Evolutionary conservation across 257 asterid genomes (phyloP), one percentile per base, ranked within the genome.

Genomic region (Plectranthus barbatus): DNA sequence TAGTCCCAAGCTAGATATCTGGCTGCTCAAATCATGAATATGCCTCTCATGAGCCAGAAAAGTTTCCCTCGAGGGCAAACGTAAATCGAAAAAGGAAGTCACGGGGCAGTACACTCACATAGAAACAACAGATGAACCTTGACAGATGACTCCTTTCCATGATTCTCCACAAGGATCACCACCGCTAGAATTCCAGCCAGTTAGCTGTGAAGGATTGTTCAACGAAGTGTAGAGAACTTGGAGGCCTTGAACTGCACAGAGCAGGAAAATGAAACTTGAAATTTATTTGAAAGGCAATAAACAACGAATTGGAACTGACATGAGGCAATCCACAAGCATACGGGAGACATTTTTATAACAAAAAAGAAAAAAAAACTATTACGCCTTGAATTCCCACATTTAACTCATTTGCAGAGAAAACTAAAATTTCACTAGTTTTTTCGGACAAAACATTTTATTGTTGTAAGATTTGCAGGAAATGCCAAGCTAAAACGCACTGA

Each of bases 91-190:
- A 61, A 37, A 57, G n/a, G 23, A 37, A 20, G n/a, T 42, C 37
- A 26, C 37, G 42, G 15, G 68, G 40, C 15, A 64, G 60, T 46
- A 42, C 11, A 83, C 97, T 87, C 75, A 93, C 99, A 93, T 42
- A 26, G 97, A 85, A 55, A 82, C 85, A 67, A 93, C 81, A 40
- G 94, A 79, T 66, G 95, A 79, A 24, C 87, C 95, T 76, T 76
- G 83, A 70, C 99, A 93, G 3, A 80, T 76, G 45, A 93, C 66
- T 73, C 97, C 99, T 64, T 50, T 84, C 97, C 99, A 90, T 7
- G 90, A 84, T 76, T 87, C 97, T 46, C 86, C 94, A 72, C 97
- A 93, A 5, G 99, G 99, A 83, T 93, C 99, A 4, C 94, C 94
- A 8, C 95, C 95, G 56, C 71, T 86, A 3, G 95, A 63, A 68